Percentiles rank a stretch among this genome's conserved stretches.
phyloP scores from a whole-genome alignment of 2,329 filamentous ascomycete genomes.

The Thermothelomyces thermophilus region DNA sequence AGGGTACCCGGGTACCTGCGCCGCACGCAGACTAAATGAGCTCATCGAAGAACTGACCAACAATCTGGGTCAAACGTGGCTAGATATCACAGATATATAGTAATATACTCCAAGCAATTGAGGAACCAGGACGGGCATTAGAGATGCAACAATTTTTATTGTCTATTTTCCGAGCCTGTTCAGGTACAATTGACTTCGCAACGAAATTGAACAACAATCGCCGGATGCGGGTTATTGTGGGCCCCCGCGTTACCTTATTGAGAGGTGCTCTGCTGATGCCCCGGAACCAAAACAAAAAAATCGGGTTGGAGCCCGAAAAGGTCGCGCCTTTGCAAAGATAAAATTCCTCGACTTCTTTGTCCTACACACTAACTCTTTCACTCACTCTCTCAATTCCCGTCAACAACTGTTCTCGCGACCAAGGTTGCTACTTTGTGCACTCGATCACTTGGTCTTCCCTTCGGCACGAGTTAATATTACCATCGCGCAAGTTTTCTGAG shows the following conservation, averaged over 20 bases:
- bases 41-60: constrained; percentile 4
- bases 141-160: background rate
- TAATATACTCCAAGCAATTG: background rate
- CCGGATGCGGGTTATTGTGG: constrained; percentile 21
- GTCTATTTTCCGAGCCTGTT: background rate
- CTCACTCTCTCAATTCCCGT: background rate
- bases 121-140: background rate
- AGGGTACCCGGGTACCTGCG: constrained; percentile 12
- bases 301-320: constrained; percentile 14
- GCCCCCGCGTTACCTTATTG: constrained; percentile 12
- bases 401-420: constrained; percentile 10
- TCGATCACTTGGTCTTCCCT: background rate
- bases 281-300: constrained; percentile 14
- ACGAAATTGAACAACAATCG: constrained; percentile 1
- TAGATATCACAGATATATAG: background rate
- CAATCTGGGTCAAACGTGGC: background rate
- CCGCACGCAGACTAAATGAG: constrained; percentile 12
- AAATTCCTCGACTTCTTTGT: constrained; percentile 15
- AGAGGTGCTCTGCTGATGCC: constrained; percentile 6
- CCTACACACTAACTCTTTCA: background rate
- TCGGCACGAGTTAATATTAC: background rate
- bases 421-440: background rate
- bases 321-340: constrained; percentile 7
- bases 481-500: background rate
- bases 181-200: background rate